Evolutionary conservation across 805 yeast genomes (phyloP), one percentile per base, ranked within the genome.

Genomic region (Candida schatavii): DNA sequence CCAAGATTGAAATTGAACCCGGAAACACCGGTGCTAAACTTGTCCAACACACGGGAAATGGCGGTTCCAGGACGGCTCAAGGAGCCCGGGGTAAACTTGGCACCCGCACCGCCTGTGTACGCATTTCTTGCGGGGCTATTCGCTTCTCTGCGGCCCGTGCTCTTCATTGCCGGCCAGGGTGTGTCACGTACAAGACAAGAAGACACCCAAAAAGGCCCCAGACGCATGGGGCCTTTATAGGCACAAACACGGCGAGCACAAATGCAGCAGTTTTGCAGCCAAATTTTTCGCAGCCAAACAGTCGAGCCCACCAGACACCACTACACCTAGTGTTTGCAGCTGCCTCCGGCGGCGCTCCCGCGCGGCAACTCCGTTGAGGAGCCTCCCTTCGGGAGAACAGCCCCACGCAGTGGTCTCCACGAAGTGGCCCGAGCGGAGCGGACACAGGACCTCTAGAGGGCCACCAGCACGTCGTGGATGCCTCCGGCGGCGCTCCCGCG

Each of bases 1-100:
- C n/a, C n/a, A 5, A 31, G 27, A 17, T 13, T 42, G 34, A 33
- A 20, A 21, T 19, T 31, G 29, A 39, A 2, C 21, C 36, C 39
- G 11, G 49, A 35, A 22, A 35, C 48, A n/a, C n/a, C 27, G 1
- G 47, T 38, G 22, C 44, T 46, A 15, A 62, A 45, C 32, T 44
- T 54, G 7, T 48, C 56, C n/a, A 59, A 43, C 13, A 62, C 45
- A 11, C 60, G 51, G 20, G 49, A 38, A 5, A 56, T 34, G 2
- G 48, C 40, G 4, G 61, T 55, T 34, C 50, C 38, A 15, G 50
- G 39, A 14, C 41, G 35, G 22, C 31, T 43, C 27, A 11, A 23
- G 27, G 27, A 11, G 27, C 27, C 11, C 27, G 27, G 7, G 27
- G 27, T 23, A 7, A 23, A 23, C 27, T 23, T 23, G 27, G 27